phyloP scores from a whole-genome alignment of 2,329 filamentous ascomycete species.

The Pseudogymnoascus sp. region DNA sequence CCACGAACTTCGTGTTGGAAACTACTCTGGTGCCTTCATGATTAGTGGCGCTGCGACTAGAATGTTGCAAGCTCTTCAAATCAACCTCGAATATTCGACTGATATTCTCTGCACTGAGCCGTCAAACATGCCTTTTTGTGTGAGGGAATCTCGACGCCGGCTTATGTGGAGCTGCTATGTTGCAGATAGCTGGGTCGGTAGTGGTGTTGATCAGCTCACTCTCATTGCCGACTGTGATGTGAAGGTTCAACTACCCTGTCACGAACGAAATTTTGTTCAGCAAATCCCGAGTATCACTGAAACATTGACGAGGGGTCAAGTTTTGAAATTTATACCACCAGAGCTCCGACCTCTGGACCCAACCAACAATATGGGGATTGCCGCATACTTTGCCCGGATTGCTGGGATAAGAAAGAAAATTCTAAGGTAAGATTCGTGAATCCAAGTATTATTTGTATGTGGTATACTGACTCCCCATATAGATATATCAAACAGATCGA shows the following conservation, averaged over 20 bases:
- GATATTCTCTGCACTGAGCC: constrained; percentile 25
- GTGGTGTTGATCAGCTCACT: constrained; percentile 28
- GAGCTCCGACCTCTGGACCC: neutral
- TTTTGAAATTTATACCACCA: constrained; percentile 16
- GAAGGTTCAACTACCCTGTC: constrained; percentile 24
- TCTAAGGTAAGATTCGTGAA: neutral
- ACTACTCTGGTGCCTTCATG: constrained; percentile 30
- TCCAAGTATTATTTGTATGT: neutral
- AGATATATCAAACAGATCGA: constrained; percentile 38
- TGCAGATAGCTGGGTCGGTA: constrained; percentile 26
- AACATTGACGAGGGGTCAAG: constrained; percentile 19
- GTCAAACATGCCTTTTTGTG: constrained; percentile 13
- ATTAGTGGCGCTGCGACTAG: constrained; percentile 27
- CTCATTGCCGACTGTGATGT: constrained; percentile 26
- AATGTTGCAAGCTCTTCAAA: constrained; percentile 28
- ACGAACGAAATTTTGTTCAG: constrained; percentile 27
- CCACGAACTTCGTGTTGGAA: constrained; percentile 26
- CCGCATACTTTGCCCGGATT: constrained; percentile 5
- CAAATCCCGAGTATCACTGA: constrained; percentile 27
- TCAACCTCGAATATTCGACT: constrained; percentile 29
- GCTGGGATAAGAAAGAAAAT: constrained; percentile 8
- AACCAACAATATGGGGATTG: neutral
- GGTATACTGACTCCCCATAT: neutral
- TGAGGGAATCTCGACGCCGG: constrained; percentile 26
- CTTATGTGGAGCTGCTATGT: constrained; percentile 30